Base-by-base conservation (phyloP, 805 yeast genomes). In the Barnettozyma wickerhamii region DNA sequence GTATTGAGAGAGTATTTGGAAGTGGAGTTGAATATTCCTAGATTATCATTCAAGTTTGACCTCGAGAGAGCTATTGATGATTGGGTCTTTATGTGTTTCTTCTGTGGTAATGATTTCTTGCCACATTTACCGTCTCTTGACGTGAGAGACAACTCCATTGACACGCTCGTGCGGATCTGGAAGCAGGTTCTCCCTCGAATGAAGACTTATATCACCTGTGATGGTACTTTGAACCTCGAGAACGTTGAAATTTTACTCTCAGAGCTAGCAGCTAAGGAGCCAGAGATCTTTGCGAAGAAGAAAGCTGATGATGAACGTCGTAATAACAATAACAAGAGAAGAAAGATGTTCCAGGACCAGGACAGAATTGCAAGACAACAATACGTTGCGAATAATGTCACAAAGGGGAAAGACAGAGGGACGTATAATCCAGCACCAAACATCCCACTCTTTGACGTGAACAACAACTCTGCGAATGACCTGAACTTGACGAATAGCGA, bases 71-170 rank as follows among this genome's bases (percentile, higher is more conserved):
- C 98, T 2, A 82, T 93, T 46, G 99, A 93, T 59, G 99, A 93
- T 64, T 93, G 99, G 99, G 88, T 93, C 13, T 93, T 93, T 52
- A 84, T 93, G 90, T 91, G 98, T 74, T 93, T 93, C 69, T 93
- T 93, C 59, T 95, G 91, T 49, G 99, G 99, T 63, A 93, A 93
- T 59, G 99, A 93, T 77, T 93, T 93, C 72, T 68, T 93, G 55
- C 99, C 99, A 1, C 98, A 91, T 64, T 68, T 93, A 51, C 98
- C 99, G 4, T 81, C 95, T 23, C 72, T 93, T 41, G 96, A 91
- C 55, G 97, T 93, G 32, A 78, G 99, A 52, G 98, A 93, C 62
- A 86, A 87, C 56, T 90, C 96, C 51, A 84, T 93, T 55, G 96
- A 91, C 56, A 69, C 76, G 19, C 65, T 93, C 40, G 81, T 88